Evolutionary conservation across 2,329 filamentous ascomycete species (phyloP), one percentile per base, ranked within the genome.

Genomic region (Alternaria metachromatica): DNA sequence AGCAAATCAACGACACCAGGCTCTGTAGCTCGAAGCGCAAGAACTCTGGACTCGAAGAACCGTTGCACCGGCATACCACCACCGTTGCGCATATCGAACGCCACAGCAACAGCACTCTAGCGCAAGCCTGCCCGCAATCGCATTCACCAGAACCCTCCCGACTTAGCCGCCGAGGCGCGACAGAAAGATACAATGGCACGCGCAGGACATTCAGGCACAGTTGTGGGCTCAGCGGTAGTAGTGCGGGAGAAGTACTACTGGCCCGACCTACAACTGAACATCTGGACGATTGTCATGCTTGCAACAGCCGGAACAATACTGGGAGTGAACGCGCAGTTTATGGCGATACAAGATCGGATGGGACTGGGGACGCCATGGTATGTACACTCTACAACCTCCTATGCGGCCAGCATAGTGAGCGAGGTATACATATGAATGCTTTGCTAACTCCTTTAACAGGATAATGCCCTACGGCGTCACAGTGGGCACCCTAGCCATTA

Each of bases 381-480:
- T 55, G 81, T 75, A 26, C 20, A 15, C 5, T 18, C 33, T 26
- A 23, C 49, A 26, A 28, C 20, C 50, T 44, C 33, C 12, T 12
- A 37, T 23, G 12, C 33, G 21, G 13, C 13, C 28, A n/a, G 33
- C 20, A n/a, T 13, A 13, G 20, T 21, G 8, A 53, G 49, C 46
- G 21, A 21, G 43, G 15, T 13, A 33, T 12, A 30, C 18, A 45
- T 10, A 23, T 20, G 33, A 25, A 20, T 20, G 44, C 25, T 21
- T 11, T 26, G 26, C 18, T 21, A 13, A 43, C 6, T 13, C 15
- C 11, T 5, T 30, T 11, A 10, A 63, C 72, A 90, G 88, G 88
- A 83, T 90, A 67, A 88, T 90, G 80, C 88, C 88, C 26, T 90
- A 86, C 78, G 88, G 87, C 78, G 84, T 90, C 57, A 85, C 87